phyloP scores from a whole-genome alignment of 2,329 filamentous ascomycete genomes.

The Metarhizium anisopliae region DNA sequence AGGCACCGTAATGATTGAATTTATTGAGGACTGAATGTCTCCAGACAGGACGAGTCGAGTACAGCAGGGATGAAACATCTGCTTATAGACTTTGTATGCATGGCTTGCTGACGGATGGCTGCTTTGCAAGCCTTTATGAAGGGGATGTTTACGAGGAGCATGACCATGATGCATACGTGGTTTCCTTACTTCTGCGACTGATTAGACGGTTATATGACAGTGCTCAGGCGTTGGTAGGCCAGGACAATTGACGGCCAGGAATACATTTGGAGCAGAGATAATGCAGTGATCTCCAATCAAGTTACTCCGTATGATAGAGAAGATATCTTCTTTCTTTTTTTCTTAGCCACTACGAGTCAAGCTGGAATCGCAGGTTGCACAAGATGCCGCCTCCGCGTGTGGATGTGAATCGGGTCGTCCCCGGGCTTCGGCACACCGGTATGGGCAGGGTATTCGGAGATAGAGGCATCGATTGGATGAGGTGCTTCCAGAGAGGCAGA shows the following conservation, averaged over 20 bases:
- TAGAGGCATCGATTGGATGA: background rate
- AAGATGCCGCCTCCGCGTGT: too few species aligned
- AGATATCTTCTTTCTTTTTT: background rate
- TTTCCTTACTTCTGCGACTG: background rate
- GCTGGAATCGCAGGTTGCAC: background rate
- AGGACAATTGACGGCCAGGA: background rate
- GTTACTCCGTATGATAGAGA: background rate
- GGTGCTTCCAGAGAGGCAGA: background rate
- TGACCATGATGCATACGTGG: background rate
- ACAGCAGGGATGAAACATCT: background rate
- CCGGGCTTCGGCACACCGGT: background rate
- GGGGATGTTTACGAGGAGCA: background rate
- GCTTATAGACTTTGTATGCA: background rate
- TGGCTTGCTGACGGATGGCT: background rate
- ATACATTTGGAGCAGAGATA: background rate
- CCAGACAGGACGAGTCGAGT: constrained; percentile 1
- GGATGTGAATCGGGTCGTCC: background rate
- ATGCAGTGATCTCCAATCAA: background rate
- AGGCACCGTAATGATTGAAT: constrained; percentile 92
- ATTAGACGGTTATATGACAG: background rate
- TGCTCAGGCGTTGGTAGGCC: background rate
- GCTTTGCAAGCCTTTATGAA: background rate
- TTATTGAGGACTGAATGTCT: constrained; percentile 46
- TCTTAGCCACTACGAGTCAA: background rate
- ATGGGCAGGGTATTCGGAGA: background rate